Conservation (phyloP, 352 stramenopile genomes). For the Globisporangium spinosum region DNA sequence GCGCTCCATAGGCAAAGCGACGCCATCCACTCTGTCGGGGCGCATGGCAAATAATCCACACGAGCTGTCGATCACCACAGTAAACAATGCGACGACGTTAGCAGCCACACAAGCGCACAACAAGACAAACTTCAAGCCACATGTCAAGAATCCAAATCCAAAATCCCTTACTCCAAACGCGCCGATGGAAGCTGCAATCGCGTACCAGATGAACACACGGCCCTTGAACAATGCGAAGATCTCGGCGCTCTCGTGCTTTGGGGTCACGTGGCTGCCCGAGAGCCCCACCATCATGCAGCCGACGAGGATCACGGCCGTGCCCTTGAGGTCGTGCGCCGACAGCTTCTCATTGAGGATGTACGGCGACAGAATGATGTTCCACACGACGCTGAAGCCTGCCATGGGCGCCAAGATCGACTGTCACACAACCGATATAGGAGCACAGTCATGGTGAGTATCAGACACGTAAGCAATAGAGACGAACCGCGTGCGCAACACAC, state of each 20-base stretch:
- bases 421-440: background rate
- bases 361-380: slow-evolving; percentile 83
- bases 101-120: background rate
- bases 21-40: slow-evolving; percentile 63
- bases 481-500: slow-evolving; percentile 18
- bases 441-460: background rate
- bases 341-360: slow-evolving; percentile 81
- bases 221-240: slow-evolving; percentile 78
- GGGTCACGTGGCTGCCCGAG: slow-evolving; percentile 77
- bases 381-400: slow-evolving; percentile 85
- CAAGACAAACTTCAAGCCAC: background rate
- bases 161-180: slow-evolving; percentile 40
- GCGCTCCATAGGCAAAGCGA: slow-evolving; percentile 75
- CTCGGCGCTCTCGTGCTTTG: slow-evolving; percentile 67
- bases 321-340: slow-evolving; percentile 67
- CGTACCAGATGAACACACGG: slow-evolving; percentile 70
- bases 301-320: slow-evolving; percentile 68
- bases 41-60: slow-evolving; percentile 66
- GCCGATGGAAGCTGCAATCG: slow-evolving; percentile 33
- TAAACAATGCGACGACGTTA: background rate
- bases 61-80: slow-evolving; percentile 36
- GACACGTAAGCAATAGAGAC: background rate
- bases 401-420: slow-evolving; percentile 85
- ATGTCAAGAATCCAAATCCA: background rate
- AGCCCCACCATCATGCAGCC: slow-evolving; percentile 75